Conservation (phyloP, 2,329 filamentous ascomycete genomes). For the Trichoderma sp. region DNA sequence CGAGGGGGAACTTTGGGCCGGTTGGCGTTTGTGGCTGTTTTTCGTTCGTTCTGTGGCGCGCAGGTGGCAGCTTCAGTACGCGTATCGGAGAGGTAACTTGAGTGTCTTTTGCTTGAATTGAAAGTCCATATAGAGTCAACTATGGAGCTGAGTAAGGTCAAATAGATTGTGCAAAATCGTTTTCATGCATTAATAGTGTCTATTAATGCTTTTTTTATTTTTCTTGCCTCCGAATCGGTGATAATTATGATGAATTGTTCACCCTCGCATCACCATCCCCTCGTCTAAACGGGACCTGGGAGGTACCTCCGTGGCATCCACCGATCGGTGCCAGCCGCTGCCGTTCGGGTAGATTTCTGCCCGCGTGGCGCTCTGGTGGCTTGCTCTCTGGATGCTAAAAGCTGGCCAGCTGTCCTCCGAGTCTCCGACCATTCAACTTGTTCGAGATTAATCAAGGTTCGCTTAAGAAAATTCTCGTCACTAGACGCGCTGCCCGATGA, state of each 20-base stretch:
- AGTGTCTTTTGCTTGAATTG: neutral
- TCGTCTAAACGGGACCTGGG: neutral
- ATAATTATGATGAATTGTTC: neutral
- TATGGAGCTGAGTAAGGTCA: neutral
- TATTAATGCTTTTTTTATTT: no score
- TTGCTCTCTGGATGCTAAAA: neutral
- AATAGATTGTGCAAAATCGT: no score
- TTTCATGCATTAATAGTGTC: no score
- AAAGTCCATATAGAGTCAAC: neutral
- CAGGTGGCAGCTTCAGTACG: neutral
- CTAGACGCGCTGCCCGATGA: neutral
- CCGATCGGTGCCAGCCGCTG: neutral
- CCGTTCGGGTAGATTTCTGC: constrained; percentile 6
- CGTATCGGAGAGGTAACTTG: neutral
- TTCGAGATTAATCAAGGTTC: neutral
- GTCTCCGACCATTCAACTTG: neutral
- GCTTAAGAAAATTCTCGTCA: neutral
- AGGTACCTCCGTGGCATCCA: neutral
- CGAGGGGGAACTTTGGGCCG: constrained; percentile 7
- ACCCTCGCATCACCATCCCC: no score
- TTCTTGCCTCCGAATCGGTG: neutral
- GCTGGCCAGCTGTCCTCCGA: neutral
- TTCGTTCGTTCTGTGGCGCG: neutral
- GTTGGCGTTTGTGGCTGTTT: neutral
- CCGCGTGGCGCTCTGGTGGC: constrained; percentile 8